Conservation (phyloP, 2,329 filamentous ascomycete species). For the Fusarium begoniae region DNA sequence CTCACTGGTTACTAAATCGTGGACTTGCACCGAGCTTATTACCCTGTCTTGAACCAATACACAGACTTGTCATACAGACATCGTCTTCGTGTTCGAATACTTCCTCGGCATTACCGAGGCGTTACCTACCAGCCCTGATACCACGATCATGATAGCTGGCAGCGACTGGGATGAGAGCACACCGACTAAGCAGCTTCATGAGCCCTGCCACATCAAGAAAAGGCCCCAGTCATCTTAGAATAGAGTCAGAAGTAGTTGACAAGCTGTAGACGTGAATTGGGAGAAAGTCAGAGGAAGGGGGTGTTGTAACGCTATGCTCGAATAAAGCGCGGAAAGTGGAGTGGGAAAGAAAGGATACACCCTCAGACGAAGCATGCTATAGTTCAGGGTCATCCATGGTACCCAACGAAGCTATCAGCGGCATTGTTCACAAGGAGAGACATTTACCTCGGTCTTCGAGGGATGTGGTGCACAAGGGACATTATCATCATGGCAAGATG, state of each 20-base stretch:
- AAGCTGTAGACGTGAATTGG: no score
- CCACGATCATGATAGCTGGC: not conserved
- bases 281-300: not conserved
- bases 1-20: not conserved
- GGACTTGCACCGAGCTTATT: not conserved
- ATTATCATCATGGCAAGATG: not conserved
- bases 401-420: fast-evolving
- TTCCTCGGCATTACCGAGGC: not conserved
- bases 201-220: not conserved
- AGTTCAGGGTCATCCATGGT: not conserved
- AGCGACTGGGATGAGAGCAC: not conserved
- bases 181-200: not conserved
- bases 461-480: not conserved
- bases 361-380: fast-evolving
- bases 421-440: fast-evolving
- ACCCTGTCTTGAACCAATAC: not conserved
- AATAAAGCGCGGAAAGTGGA: fast-evolving
- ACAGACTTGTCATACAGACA: fast-evolving
- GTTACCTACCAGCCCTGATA: not conserved
- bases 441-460: no score
- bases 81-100: not conserved
- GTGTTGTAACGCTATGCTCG: not conserved
- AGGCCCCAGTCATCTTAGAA: not conserved
- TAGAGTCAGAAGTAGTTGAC: not conserved
- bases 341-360: fast-evolving